phyloP scores from a whole-genome alignment of 2,329 filamentous ascomycete species.

The Paraphoma sp. region DNA sequence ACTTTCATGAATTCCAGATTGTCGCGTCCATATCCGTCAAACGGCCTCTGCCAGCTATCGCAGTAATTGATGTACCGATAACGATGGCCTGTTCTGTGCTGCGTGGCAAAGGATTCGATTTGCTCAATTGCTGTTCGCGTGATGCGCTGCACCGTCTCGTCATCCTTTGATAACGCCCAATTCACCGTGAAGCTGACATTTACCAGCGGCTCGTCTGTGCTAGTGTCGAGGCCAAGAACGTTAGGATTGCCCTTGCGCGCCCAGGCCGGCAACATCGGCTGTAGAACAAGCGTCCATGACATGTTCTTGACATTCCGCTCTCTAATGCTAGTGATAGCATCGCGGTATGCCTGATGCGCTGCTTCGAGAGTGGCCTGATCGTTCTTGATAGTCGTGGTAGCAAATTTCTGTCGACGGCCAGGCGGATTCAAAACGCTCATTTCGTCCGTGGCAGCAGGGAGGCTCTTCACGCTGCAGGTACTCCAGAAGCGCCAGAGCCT shows the following conservation, averaged over 20 bases:
- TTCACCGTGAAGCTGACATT: slow-evolving; percentile 45
- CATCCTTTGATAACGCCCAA: slow-evolving; percentile 35
- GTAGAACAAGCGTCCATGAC: slow-evolving; percentile 41
- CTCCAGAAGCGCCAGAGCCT: slow-evolving; percentile 45
- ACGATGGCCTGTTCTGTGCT: slow-evolving; percentile 18
- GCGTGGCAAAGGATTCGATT: slow-evolving; percentile 39
- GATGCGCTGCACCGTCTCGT: slow-evolving; percentile 33
- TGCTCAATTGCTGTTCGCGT: slow-evolving; percentile 36
- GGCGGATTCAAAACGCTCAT: slow-evolving; percentile 26
- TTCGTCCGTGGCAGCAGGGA: slow-evolving; percentile 45
- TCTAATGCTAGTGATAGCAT: slow-evolving; percentile 33
- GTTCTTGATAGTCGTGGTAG: slow-evolving; percentile 47
- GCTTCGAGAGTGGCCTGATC: slow-evolving; percentile 38
- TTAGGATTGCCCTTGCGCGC: slow-evolving; percentile 19
- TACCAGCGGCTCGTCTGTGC: slow-evolving; percentile 34
- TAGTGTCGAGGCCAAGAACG: slow-evolving; percentile 16
- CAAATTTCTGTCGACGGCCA: slow-evolving; percentile 36
- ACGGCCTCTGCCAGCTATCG: slow-evolving; percentile 45
- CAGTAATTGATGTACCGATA: slow-evolving; percentile 47
- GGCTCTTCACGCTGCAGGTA: slow-evolving; percentile 38
- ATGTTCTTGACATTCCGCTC: slow-evolving; percentile 31
- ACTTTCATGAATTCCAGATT: slow-evolving; percentile 32
- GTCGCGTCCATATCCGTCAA: slow-evolving; percentile 39
- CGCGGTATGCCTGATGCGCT: slow-evolving; percentile 32
- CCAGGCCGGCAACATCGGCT: slow-evolving; percentile 23